phyloP scores from a whole-genome alignment of 1,139 yeast species.

The Blastobotrys elegans region DNA sequence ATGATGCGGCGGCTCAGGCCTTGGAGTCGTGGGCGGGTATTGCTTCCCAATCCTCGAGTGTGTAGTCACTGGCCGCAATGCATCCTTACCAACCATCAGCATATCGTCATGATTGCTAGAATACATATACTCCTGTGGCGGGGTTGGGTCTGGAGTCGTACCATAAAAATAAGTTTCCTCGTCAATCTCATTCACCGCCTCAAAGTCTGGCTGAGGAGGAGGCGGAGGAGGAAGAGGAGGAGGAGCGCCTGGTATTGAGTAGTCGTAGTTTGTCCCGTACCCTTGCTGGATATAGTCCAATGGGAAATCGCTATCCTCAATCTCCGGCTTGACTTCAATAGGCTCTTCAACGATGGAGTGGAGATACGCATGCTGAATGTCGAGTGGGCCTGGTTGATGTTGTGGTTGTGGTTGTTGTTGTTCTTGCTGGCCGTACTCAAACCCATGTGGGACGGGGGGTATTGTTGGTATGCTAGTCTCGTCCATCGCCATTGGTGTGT shows the following conservation, averaged over 20 bases:
- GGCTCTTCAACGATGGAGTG: conserved; percentile 17
- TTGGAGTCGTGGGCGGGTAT: conserved; percentile 15
- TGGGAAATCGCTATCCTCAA: conserved; percentile 28
- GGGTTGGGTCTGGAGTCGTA: conserved; percentile 7
- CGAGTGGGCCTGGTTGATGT: conserved; percentile 1
- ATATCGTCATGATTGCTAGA: too few species aligned
- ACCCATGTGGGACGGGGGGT: conserved; percentile 2
- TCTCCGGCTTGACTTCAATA: conserved; percentile 16
- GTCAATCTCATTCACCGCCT: neutral
- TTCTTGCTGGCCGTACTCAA: conserved; percentile 5
- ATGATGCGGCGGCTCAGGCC: conserved; percentile 5
- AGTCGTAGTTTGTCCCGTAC: conserved; percentile 1
- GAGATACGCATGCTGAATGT: conserved; percentile 2
- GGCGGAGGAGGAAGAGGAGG: neutral
- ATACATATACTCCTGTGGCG: neutral
- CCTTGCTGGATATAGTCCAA: conserved; percentile 25
- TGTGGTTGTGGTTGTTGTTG: conserved; percentile 3
- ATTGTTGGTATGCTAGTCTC: neutral
- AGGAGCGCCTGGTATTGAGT: neutral
- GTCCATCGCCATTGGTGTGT: conserved; percentile 1
- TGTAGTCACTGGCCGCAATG: conserved; percentile 7
- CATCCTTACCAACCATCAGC: neutral
- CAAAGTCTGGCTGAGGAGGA: neutral
- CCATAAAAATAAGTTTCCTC: conserved; percentile 2
- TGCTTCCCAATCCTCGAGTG: conserved; percentile 4